A percentile compares a stretch with the other conserved stretches of the same genome.
These are phyloP conservation scores for Escovopsis sp. DNA, from an alignment of 2,329 filamentous ascomycete genomes.

Conservation along the genomic window DNA sequence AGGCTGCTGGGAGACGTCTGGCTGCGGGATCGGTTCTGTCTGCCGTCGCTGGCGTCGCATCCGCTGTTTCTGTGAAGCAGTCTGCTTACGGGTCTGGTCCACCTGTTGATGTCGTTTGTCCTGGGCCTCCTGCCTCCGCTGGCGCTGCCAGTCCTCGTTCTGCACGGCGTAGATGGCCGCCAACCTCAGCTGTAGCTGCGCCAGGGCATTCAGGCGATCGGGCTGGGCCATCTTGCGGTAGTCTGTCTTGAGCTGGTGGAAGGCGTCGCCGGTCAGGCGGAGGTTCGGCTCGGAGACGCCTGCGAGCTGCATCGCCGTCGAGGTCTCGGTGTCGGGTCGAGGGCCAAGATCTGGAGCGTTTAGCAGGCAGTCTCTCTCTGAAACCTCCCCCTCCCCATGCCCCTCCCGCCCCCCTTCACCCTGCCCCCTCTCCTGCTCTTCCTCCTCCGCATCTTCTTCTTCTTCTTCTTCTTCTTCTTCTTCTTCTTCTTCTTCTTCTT, in stretches of 20 bases:
- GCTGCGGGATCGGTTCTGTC: constrained; percentile 13
- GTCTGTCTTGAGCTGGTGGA: constrained; percentile 28
- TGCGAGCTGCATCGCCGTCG: constrained; percentile 23
- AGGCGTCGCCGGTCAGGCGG: constrained; percentile 28
- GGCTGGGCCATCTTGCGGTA: constrained; percentile 28
- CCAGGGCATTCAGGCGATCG: constrained; percentile 23
- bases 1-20: constrained; percentile 8
- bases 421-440: too few relatives aligned
- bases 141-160: constrained; percentile 28
- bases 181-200: constrained; percentile 26
- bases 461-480: too few relatives aligned
- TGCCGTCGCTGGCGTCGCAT: constrained; percentile 13
- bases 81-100: constrained; percentile 18
- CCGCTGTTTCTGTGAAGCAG: constrained; percentile 12
- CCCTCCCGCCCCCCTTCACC: too few relatives aligned
- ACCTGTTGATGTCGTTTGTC: constrained; percentile 24
- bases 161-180: constrained; percentile 30
- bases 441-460: too few relatives aligned
- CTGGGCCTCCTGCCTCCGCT: constrained; percentile 23
- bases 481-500: too few relatives aligned
- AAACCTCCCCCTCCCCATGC: too few relatives aligned
- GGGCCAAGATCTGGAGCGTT: constrained; percentile 14
- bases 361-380: neutral
- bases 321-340: constrained; percentile 21
- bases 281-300: constrained; percentile 24